Base-by-base conservation (phyloP, 768 basidiomycete genomes). In the Pisolithus sp. region DNA sequence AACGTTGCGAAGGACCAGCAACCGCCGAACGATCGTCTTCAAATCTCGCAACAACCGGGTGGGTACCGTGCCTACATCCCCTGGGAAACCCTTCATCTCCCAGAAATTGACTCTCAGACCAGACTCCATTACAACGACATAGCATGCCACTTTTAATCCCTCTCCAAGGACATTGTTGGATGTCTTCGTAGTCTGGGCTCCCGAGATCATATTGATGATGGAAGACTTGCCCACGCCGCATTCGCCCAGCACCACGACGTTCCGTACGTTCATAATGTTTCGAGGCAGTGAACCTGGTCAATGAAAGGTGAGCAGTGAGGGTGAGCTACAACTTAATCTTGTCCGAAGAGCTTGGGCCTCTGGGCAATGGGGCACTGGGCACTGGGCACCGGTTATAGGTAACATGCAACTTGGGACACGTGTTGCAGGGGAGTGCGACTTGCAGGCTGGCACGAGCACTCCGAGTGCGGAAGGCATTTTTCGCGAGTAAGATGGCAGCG, bases 221-320 rank as follows among this genome's bases (percentile, higher is more conserved):
- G 70, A 72, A 24, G 73, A 74, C 58, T 76, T 75, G 18, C 69
- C 68, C 47, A 70, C 62, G 44, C 62, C 59, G 39, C 60, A 58
- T 56, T 64, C 60, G 50, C 62, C 60, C 31, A 74, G 72, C 3
- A 76, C 21, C 28, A 75, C 62, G 15, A 74, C 46, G 48, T 72
- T 76, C 34, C 57, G 61, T 23, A 46, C 21, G 49, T 60, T 30
- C 30, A 30, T 30, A 30, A 9, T 30, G 30, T 10, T 30, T 30
- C 30, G 30, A 7, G 30, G 30, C 2, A 30, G 7, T 30, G 30
- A 30, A 2, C 30, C 30, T 30, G 7, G 30, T 30, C 7, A 8
- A 2, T 30, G 9, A 1, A 10, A 30, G 30, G 30, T 30, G 7
- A 10, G 5, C 26, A 26, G 26, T 26, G 30, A 10, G 30, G 30